Conservation (phyloP, 176 grass and related monocot species). For the Hordeum marinum region DNA sequence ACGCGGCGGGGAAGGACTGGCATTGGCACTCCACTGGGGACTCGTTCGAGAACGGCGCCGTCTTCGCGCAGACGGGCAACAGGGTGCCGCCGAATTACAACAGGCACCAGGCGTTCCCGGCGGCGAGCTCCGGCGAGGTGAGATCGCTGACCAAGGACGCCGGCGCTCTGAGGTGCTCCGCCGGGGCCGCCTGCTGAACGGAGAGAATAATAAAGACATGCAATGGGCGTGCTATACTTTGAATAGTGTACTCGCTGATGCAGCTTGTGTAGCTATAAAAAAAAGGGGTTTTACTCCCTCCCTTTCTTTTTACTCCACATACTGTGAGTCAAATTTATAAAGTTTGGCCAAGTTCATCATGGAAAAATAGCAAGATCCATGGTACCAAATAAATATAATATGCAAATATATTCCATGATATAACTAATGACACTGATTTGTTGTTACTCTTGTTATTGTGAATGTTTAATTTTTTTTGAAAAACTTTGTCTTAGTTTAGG, state of each 20-base stretch:
- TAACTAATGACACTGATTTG: no score
- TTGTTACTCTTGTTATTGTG: no score
- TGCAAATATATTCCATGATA: no score
- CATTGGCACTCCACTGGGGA: constrained; percentile 67
- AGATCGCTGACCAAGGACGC: constrained; percentile 49
- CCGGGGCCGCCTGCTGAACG: constrained; percentile 33
- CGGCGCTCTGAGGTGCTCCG: constrained; percentile 54
- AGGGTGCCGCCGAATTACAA: constrained; percentile 48
- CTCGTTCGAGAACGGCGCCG: constrained; percentile 59
- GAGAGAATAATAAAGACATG: neutral
- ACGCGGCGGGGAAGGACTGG: constrained; percentile 17
- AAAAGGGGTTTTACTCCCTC: no score
- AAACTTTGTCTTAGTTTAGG: no score
- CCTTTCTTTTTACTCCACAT: no score
- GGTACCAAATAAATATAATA: no score
- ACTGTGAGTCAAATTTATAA: no score
- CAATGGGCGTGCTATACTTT: neutral
- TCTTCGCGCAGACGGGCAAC: constrained; percentile 59
- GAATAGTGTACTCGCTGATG: neutral
- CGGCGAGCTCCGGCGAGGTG: constrained; percentile 24
- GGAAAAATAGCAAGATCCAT: no score
- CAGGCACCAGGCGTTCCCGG: constrained; percentile 50
- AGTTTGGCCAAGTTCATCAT: no score
- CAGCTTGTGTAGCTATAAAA: no score
- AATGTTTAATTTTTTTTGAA: no score